Evolutionary conservation across 2,329 filamentous ascomycete species (phyloP).

Genomic region (Phialocephala subalpina): DNA sequence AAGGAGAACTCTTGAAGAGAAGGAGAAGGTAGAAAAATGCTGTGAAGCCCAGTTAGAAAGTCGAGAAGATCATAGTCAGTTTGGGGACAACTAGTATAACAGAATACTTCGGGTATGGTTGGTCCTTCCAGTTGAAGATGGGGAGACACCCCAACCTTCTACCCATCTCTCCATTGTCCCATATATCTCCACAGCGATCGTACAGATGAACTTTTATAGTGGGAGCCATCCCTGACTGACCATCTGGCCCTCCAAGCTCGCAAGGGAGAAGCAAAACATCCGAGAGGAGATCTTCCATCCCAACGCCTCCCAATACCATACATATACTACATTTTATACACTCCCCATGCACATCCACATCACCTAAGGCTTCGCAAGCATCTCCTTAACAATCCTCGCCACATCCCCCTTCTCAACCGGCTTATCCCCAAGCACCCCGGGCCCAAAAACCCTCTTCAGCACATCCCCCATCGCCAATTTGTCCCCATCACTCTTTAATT

Average conservation of each 20-base stretch:
- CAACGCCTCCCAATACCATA: constrained; percentile 8
- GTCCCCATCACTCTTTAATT: constrained; percentile 52
- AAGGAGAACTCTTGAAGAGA: too few species aligned
- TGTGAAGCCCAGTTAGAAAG: too few species aligned
- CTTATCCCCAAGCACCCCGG: constrained; percentile 66
- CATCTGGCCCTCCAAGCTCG: neutral
- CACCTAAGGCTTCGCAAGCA: constrained; percentile 32
- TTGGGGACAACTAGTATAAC: too few species aligned
- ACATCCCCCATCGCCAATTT: constrained; percentile 62
- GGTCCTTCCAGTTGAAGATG: too few species aligned
- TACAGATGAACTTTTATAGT: neutral
- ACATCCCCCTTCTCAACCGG: constrained; percentile 69
- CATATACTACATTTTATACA: constrained; percentile 8
- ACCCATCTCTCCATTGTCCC: neutral
- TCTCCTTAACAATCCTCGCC: constrained; percentile 66
- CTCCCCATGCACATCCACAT: neutral
- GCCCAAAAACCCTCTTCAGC: constrained; percentile 66
- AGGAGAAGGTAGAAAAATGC: too few species aligned
- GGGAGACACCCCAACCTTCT: too few species aligned
- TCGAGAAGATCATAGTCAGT: too few species aligned
- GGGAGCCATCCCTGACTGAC: neutral
- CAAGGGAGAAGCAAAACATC: neutral
- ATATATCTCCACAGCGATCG: neutral
- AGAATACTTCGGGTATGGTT: too few species aligned
- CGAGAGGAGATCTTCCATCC: neutral